Evolutionary conservation across 2,329 filamentous ascomycete genomes (phyloP).

Genomic region (Fusarium nygamai): DNA sequence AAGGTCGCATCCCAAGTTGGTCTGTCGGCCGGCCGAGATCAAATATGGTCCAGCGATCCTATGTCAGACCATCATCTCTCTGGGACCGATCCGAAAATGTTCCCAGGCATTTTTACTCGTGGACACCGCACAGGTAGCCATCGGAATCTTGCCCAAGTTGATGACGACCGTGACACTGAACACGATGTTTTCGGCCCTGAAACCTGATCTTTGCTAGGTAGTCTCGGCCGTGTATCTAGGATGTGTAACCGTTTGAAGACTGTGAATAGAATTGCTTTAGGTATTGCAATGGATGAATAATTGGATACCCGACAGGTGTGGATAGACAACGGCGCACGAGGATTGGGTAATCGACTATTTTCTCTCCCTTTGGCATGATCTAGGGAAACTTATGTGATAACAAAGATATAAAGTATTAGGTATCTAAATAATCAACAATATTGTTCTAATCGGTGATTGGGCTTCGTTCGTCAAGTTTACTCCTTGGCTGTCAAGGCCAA

Average conservation of each 20-base stretch:
- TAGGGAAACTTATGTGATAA: not conserved
- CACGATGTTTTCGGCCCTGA: conserved; percentile 34
- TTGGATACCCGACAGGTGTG: not conserved
- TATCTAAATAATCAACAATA: not conserved
- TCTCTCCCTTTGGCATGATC: not conserved
- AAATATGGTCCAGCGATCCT: conserved; percentile 51
- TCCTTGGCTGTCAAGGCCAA: not conserved
- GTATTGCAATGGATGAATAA: not conserved
- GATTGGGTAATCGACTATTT: not conserved
- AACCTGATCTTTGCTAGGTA: conserved; percentile 10
- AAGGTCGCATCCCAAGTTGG: conserved; percentile 34
- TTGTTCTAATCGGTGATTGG: not conserved
- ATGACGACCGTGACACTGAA: conserved; percentile 33
- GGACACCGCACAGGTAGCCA: conserved; percentile 56
- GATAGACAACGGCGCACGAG: not conserved
- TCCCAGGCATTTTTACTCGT: conserved; percentile 74
- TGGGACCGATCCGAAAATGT: conserved; percentile 73
- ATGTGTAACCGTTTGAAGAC: not conserved
- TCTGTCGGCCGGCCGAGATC: conserved; percentile 44
- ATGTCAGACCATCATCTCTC: conserved; percentile 60
- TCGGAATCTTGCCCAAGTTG: conserved; percentile 43
- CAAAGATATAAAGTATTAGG: not conserved
- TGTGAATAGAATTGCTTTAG: not conserved
- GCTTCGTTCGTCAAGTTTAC: not conserved
- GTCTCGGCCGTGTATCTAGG: not conserved